Base-by-base conservation (phyloP, 176 grass and related monocot genomes). In the Luzula sylvatica region DNA sequence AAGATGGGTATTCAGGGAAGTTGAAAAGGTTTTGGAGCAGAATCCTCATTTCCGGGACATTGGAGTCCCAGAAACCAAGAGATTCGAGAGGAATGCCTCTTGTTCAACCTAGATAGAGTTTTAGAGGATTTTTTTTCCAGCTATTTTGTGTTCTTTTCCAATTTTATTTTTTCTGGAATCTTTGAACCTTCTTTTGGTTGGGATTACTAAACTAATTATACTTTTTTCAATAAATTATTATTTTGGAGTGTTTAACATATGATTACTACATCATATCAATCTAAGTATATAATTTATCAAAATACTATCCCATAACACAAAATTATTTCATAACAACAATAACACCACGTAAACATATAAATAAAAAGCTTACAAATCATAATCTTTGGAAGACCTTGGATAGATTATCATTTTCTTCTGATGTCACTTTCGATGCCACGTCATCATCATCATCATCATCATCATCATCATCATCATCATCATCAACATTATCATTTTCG, bases 1-100 rank as follows among this genome's bases (percentile, higher is more conserved):
- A 39, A 55, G 64, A 15, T 72, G 74, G 67, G 20, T 76, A 11
- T 50, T 38, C 56, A 58, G 71, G 87, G 73, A 72, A 7, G 45
- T 86, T 30, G 70, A 79, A 22, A 68, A 44, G 18, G 42, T 94
- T 30, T 65, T 76, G 23, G 71, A 70, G 52, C 67, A 69, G 64
- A 74, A 65, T 24, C 28, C 22, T 30, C 68, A 32, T 14, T 71
- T 85, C 18, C 67, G 55, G 40, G 75, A 26, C 11, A 61, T 40
- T 28, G 25, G 27, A 45, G 15, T 19, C 7, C 47, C 41, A 52
- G 66, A 47, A 8, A 27, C 22, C 5, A 50, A 39, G 30, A 9
- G 1, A 17, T 46, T 46, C 5, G 11, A 15, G 43, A 46, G 15
- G n/a, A n/a, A n/a, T n/a, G n/a, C n/a, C n/a, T n/a, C n/a, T n/a